These are phyloP conservation scores for Tylopilus cervinicoccineus DNA, from an alignment of 768 basidiomycete genomes.

Conservation along the genomic window DNA sequence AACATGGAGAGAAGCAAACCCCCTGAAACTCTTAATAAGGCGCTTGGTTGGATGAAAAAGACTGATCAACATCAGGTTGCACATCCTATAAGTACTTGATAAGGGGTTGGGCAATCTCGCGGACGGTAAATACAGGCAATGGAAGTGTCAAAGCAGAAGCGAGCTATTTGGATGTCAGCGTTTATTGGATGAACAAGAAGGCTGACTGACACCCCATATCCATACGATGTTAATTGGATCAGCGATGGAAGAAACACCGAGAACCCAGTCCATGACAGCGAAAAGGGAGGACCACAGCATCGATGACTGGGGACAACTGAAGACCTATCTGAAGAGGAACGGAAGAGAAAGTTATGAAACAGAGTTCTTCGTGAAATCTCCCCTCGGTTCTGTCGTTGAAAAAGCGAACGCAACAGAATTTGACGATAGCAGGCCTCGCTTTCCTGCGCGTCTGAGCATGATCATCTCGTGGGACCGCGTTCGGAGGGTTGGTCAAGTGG, in stretches of 20 bases:
- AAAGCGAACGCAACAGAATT: slow-evolving; percentile 61
- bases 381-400: slow-evolving; percentile 53
- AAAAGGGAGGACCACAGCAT: slow-evolving; percentile 63
- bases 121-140: slow-evolving; percentile 59
- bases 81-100: slow-evolving; percentile 56
- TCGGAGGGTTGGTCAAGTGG: slow-evolving; percentile 51
- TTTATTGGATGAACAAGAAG: slow-evolving; percentile 11
- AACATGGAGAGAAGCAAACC: slow-evolving; percentile 47
- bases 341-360: slow-evolving; percentile 46
- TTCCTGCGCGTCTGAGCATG: slow-evolving; percentile 50
- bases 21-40: slow-evolving; percentile 35
- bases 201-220: slow-evolving; percentile 46
- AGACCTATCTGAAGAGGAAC: not conserved
- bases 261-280: slow-evolving; percentile 65
- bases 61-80: slow-evolving; percentile 65
- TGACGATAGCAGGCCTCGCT: slow-evolving; percentile 48
- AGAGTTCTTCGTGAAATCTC: slow-evolving; percentile 58
- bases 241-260: slow-evolving; percentile 51
- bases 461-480: slow-evolving; percentile 44
- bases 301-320: slow-evolving; percentile 35
- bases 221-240: slow-evolving; percentile 44
- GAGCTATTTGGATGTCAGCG: slow-evolving; percentile 34
- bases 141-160: slow-evolving; percentile 60
- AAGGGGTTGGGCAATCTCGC: slow-evolving; percentile 57
- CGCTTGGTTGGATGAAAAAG: not conserved